A percentile compares a stretch with the other conserved stretches of the same genome.
These are phyloP conservation scores for Yamadazyma akitaensis DNA, from an alignment of 805 yeast genomes.

Conservation along the genomic window DNA sequence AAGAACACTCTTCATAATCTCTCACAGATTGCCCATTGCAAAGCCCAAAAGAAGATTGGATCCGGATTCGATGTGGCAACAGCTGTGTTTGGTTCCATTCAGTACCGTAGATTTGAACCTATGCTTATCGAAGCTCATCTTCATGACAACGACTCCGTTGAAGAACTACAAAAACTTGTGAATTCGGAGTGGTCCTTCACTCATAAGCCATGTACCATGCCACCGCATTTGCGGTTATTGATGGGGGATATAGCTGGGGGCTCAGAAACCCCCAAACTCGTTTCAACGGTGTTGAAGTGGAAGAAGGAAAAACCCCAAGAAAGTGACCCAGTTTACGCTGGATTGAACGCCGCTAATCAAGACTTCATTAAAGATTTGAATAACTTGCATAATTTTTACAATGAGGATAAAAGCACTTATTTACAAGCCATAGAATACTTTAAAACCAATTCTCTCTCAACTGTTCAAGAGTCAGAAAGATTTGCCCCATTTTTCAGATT, in stretches of 20 bases:
- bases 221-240: conserved; percentile 62
- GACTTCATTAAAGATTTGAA: conserved; percentile 49
- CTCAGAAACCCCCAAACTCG: conserved; percentile 91
- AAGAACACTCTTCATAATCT: conserved; percentile 60
- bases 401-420: conserved; percentile 36
- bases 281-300: conserved; percentile 75
- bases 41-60: conserved; percentile 93
- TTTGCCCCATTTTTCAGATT: conserved; percentile 26
- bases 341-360: conserved; percentile 58
- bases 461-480: not conserved
- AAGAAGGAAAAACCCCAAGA: conserved; percentile 46
- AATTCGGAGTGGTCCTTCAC: conserved; percentile 60
- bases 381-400: conserved; percentile 32
- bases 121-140: conserved; percentile 37
- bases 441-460: conserved; percentile 11
- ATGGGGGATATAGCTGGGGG: conserved; percentile 96
- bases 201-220: conserved; percentile 57
- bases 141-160: conserved; percentile 10
- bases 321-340: conserved; percentile 50
- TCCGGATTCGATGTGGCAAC: conserved; percentile 98
- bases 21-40: conserved; percentile 87
- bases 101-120: conserved; percentile 75
- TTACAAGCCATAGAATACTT: conserved; percentile 14
- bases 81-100: conserved; percentile 86
- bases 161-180: conserved; percentile 32